Conservation (phyloP, 305 asterid species). For the Rubia balearica region DNA sequence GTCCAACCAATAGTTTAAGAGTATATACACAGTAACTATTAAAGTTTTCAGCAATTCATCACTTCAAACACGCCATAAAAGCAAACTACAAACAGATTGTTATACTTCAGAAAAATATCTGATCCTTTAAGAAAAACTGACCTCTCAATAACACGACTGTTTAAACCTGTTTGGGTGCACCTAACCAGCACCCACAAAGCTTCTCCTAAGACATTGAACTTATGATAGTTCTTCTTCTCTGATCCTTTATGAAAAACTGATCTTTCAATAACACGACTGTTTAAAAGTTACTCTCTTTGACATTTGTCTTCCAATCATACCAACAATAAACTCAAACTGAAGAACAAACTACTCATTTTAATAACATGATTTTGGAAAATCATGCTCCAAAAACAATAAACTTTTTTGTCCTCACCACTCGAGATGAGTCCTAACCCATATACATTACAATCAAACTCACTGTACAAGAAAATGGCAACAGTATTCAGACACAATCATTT, state of each 20-base stretch:
- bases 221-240: too few species aligned
- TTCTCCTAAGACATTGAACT: too few species aligned
- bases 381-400: not conserved
- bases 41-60: too few species aligned
- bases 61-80: too few species aligned
- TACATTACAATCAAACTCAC: not conserved
- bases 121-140: too few species aligned
- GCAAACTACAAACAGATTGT: too few species aligned
- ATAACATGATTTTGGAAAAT: not conserved
- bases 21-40: too few species aligned
- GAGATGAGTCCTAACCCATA: not conserved
- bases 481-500: not conserved
- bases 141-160: too few species aligned
- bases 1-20: not conserved
- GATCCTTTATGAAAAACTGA: not conserved
- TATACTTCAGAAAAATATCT: too few species aligned
- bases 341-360: not conserved
- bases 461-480: not conserved
- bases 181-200: too few species aligned
- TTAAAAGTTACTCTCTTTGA: too few species aligned
- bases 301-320: not conserved
- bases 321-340: not conserved
- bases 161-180: too few species aligned
- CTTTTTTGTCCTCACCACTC: not conserved
- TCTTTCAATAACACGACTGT: not conserved